Percentiles rank a stretch among this genome's conserved stretches.
phyloP scores from a whole-genome alignment of 2,329 filamentous ascomycete genomes.

The Tolypocladium ovalisporum region DNA sequence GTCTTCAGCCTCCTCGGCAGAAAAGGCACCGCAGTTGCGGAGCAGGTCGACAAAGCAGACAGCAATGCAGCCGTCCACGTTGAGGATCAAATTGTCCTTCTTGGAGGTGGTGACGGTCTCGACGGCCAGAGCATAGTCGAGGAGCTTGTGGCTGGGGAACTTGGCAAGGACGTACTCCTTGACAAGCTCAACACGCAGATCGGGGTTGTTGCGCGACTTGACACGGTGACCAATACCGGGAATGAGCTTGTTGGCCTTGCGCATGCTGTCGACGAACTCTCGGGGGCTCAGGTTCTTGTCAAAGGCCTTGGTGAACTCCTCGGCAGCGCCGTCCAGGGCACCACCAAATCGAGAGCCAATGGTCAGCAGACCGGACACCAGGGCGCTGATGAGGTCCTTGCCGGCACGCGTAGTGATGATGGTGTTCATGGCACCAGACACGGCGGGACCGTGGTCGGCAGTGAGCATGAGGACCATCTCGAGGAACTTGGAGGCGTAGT shows the following conservation, averaged over 20 bases:
- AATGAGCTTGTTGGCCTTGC: conserved; percentile 99
- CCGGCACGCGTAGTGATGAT: conserved; percentile 99
- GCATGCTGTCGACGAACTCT: conserved; percentile 98
- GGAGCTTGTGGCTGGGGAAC: conserved; percentile 96
- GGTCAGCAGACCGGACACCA: conserved; percentile 93
- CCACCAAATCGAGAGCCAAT: conserved; percentile 98
- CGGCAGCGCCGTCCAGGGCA: conserved; percentile 92
- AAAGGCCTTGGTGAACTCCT: conserved; percentile 96
- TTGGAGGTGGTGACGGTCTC: conserved; percentile 98
- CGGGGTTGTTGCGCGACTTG: conserved; percentile 99
- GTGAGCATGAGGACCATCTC: conserved; percentile 99
- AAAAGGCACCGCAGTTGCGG: conserved; percentile 97
- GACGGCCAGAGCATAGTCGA: conserved; percentile 96
- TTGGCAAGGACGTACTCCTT: conserved; percentile 98
- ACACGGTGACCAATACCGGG: conserved; percentile 98
- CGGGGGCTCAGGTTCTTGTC: conserved; percentile 97
- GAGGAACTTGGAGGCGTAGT: conserved; percentile 96
- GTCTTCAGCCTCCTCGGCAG: conserved; percentile 90
- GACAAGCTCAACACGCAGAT: conserved; percentile 97
- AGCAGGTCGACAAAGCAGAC: conserved; percentile 98
- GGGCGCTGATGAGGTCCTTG: conserved; percentile 92
- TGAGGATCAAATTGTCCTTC: conserved; percentile 99
- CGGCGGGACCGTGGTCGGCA: conserved; percentile 95
- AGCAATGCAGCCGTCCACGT: conserved; percentile 95
- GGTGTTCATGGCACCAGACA: conserved; percentile 99